A percentile compares a stretch with the other conserved stretches of the same genome.
Evolutionary conservation across 805 yeast species (phyloP).

Genomic region (Zygosaccharomyces kombuchaensis): DNA sequence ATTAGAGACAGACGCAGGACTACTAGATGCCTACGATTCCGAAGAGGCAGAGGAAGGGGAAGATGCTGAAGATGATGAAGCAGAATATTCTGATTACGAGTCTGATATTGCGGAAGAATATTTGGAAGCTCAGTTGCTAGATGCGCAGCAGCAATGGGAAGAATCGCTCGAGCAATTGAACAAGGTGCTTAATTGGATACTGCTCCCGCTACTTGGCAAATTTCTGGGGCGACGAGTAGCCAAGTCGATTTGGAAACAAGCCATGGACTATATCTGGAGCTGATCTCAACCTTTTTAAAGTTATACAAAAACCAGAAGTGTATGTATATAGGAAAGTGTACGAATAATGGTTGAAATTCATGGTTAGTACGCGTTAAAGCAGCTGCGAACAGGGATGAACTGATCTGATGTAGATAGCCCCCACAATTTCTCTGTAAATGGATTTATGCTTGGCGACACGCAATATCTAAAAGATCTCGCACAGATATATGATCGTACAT

Average conservation of each 20-base stretch:
- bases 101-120: conserved; percentile 16
- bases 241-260: conserved; percentile 31
- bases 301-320: background rate
- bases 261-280: conserved; percentile 24
- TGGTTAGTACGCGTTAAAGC: no score
- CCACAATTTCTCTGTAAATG: no score
- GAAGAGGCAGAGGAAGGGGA: conserved; percentile 5
- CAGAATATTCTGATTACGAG: conserved; percentile 12
- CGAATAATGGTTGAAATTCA: background rate
- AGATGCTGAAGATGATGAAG: conserved; percentile 10
- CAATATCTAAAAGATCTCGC: no score
- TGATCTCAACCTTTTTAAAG: background rate
- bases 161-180: conserved; percentile 58
- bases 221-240: conserved; percentile 61
- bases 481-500: no score
- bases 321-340: background rate
- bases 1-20: conserved; percentile 6
- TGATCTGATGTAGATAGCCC: no score
- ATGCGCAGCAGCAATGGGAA: conserved; percentile 72
- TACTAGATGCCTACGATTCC: conserved; percentile 4
- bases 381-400: no score
- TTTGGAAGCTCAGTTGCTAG: conserved; percentile 29
- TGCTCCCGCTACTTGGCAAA: conserved; percentile 65
- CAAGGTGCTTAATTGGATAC: conserved; percentile 52
- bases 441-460: no score